Evolutionary conservation across 1,139 yeast species (phyloP).

Genomic region (Lodderomyces pseudojiufengensis): DNA sequence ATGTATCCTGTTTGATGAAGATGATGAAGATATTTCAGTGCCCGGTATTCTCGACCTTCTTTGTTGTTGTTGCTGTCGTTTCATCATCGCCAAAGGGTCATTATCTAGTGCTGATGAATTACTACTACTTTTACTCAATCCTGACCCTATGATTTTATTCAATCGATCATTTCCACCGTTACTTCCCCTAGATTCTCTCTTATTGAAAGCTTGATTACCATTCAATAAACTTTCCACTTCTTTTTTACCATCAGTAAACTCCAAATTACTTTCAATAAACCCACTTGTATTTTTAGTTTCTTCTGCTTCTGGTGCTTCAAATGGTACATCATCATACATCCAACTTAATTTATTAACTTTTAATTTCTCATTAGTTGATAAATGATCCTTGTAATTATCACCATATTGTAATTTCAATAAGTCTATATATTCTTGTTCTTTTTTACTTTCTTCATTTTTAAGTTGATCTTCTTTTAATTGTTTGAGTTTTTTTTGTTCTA

Average conservation of each 20-base stretch:
- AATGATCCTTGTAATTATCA: slow-evolving; percentile 23
- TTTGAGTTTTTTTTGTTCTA: slow-evolving; percentile 72
- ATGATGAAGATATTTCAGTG: too few relatives aligned
- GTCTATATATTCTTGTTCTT: slow-evolving; percentile 62
- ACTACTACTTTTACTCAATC: slow-evolving; percentile 5
- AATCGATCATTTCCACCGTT: slow-evolving; percentile 12
- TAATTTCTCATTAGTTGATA: slow-evolving; percentile 38
- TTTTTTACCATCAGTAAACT: slow-evolving; percentile 32
- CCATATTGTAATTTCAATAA: slow-evolving; percentile 52
- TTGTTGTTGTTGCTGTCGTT: slow-evolving; percentile 30
- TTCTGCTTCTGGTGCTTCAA: slow-evolving; percentile 9
- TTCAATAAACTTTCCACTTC: slow-evolving; percentile 32
- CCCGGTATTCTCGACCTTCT: slow-evolving; percentile 1
- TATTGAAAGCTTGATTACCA: slow-evolving; percentile 17
- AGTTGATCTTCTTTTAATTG: slow-evolving; percentile 68
- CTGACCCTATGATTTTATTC: slow-evolving; percentile 15
- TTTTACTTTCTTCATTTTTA: slow-evolving; percentile 59
- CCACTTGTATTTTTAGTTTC: slow-evolving; percentile 24
- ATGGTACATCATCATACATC: slow-evolving; percentile 67
- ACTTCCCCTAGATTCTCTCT: slow-evolving; percentile 5
- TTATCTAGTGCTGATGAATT: slow-evolving; percentile 21
- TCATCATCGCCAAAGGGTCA: slow-evolving; percentile 56
- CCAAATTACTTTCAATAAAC: slow-evolving; percentile 32
- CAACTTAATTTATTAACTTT: slow-evolving; percentile 60
- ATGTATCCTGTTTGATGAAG: neutral